Evolutionary conservation across 306 rosid genomes (phyloP).

Genomic region (Medicago truncatula): MtrunA17r5.0-ANR NC_053049.1:43436501-43437000

Average conservation of each 20-base stretch:
- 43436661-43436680: conserved; percentile 47
- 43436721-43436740: conserved; percentile 52
- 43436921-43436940: conserved; percentile 62
- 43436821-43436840: neutral
- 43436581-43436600: conserved; percentile 49
- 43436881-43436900: no score
- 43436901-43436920: conserved; percentile 77
- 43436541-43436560: conserved; percentile 16
- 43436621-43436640: conserved; percentile 48
- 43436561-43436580: conserved; percentile 40
- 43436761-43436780: conserved; percentile 59
- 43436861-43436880: no score
- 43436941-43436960: conserved; percentile 54
- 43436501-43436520: neutral
- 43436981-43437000: conserved; percentile 63
- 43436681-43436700: conserved; percentile 50
- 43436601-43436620: conserved; percentile 53
- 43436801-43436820: conserved; percentile 52
- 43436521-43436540: neutral
- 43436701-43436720: conserved; percentile 56
- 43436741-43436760: conserved; percentile 51
- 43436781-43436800: conserved; percentile 65
- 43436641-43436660: conserved; percentile 66
- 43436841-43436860: no score
- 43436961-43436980: conserved; percentile 61